Base-by-base conservation (phyloP, 2,329 filamentous ascomycete species). In the Phialemonium atrogriseum region DNA sequence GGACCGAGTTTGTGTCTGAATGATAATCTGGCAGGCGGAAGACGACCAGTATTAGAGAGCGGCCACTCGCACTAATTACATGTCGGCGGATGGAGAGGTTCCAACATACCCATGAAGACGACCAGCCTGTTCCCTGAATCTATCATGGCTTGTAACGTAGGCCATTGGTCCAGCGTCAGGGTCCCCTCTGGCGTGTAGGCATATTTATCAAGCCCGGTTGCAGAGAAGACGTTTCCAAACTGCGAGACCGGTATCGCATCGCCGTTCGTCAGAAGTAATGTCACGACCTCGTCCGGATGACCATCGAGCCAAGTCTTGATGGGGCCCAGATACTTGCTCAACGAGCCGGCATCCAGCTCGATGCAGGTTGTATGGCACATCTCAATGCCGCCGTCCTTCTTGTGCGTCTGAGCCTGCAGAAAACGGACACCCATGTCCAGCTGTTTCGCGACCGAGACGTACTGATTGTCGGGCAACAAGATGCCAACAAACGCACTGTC, bases 141-240 rank as follows among this genome's bases (percentile, higher is more conserved):
- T 42, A 88, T 82, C 36, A 89, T 55, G 12, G 68, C 52, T 44
- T 76, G 67, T 10, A 88, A 61, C 0, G 82, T 87, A 54, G 83
- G 83, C 84, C 85, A 66, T 44, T 68, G 68, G 30, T 69, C 47
- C 20, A 66, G 45, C n/a, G 49, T 45, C 24, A 69, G 42, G 17
- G 49, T 47, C 5, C 35, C 43, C 7, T 60, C 53, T 1, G 77
- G 70, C 1, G 58, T 58, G 40, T 73, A 84, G 8, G 69, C 71
- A 42, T 75, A 70, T 13, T 64, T 44, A 24, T 65, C 67, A 34
- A 84, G 60, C 10, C 72, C 70, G 2, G 72, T 66, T 3, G 61
- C 51, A 27, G 62, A 54, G 45, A 80, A 82, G 5, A 66, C 60
- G 9, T 62, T 55, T 25, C 59, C 66, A 20, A 80, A 72, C 21